phyloP scores from a whole-genome alignment of 805 yeast species.

The Hanseniaspora valbyensis region DNA sequence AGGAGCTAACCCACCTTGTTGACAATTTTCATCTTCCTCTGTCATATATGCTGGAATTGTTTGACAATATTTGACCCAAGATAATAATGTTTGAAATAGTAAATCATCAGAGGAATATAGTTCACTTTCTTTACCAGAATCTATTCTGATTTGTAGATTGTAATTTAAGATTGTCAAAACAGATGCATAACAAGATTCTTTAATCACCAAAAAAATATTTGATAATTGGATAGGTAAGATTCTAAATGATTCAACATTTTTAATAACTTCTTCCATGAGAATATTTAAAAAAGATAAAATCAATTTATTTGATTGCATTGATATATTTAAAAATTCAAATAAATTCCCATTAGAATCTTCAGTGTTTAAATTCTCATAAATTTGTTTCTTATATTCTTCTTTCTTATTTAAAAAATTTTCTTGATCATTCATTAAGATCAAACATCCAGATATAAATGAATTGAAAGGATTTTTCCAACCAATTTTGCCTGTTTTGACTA shows the following conservation, averaged over 20 bases:
- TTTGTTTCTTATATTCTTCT: not conserved
- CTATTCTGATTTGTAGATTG: slow-evolving; percentile 7
- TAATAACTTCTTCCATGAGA: slow-evolving; percentile 29
- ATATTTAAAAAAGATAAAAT: slow-evolving; percentile 26
- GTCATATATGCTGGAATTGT: not conserved
- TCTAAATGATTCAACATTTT: slow-evolving; percentile 24
- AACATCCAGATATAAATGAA: slow-evolving; percentile 20
- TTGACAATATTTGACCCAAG: slow-evolving; percentile 26
- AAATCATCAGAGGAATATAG: slow-evolving; percentile 18
- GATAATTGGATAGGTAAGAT: slow-evolving; percentile 19
- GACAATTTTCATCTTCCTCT: not conserved
- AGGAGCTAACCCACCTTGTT: slow-evolving; percentile 20
- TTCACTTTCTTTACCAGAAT: not conserved
- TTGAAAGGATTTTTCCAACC: slow-evolving; percentile 29
- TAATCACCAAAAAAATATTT: slow-evolving; percentile 26
- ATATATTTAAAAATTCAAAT: slow-evolving; percentile 19
- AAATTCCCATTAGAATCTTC: slow-evolving; percentile 23
- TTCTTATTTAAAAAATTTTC: not conserved
- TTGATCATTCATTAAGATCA: not conserved
- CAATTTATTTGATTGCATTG: slow-evolving; percentile 21
- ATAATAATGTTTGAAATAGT: slow-evolving; percentile 22
- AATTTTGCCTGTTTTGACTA: slow-evolving; percentile 12
- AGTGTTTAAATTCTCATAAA: slow-evolving; percentile 19
- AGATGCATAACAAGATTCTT: slow-evolving; percentile 27
- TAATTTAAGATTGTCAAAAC: slow-evolving; percentile 22